Base-by-base conservation (phyloP, 2,329 filamentous ascomycete genomes). In the Metarhizium anisopliae region DNA sequence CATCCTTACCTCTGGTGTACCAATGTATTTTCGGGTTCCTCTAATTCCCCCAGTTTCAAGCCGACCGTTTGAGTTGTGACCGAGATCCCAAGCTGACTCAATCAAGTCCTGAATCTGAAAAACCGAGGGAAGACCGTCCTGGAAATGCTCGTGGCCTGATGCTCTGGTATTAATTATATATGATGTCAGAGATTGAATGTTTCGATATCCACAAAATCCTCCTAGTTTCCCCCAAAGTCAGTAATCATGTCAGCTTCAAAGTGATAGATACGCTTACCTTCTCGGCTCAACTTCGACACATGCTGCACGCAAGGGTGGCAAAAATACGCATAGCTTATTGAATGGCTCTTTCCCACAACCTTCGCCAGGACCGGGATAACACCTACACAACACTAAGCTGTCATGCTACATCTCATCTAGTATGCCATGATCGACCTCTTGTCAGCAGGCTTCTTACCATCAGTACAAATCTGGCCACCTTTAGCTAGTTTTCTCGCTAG, bases 11-110 rank as follows among this genome's bases (percentile, higher is more conserved):
- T 97, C 93, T 8, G 90, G 85, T 1, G 93, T 96, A 16, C 93
- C 93, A 62, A 97, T 97, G 66, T 94, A 97, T 69, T 96, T 97
- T 58, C 94, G 83, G 0, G 92, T 96, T n/a, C 86, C 86, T 60
- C 77, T 83, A 60, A 97, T 88, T 1, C 91, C 90, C 2, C 93
- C 93, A 0, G 92, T 96, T 70, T 97, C 90, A 2, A 82, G 67
- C 38, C 89, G 81, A 3, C 88, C 90, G 49, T 84, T 78, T 3
- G 80, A 68, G 63, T 95, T 94, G 67, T 94, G 90, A 0, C 89
- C 91, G 66, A 78, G 78, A 64, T 95, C 89, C 93, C 93, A 97
- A 0, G 91, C 93, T 16, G 76, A 73, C 69, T 97, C 93, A 62
- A 97, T 95, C 63, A 85, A 75, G 55, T 95, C 87, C 66, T 97